These are phyloP conservation scores for Onygena corvina DNA, from an alignment of 2,329 filamentous ascomycete species.

Conservation along the genomic window DNA sequence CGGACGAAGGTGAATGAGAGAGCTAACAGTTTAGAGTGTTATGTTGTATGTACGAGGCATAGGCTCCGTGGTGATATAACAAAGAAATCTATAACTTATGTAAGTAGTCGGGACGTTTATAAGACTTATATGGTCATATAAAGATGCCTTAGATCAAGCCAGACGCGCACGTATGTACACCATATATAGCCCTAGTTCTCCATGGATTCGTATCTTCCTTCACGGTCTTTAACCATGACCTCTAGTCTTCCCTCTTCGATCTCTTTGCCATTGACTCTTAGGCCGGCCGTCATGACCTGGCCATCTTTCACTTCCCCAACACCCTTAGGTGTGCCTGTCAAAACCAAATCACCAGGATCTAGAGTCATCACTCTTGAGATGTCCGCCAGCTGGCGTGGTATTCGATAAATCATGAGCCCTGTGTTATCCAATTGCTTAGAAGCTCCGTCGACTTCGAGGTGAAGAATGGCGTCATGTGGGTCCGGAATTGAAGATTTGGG, in stretches of 20 bases:
- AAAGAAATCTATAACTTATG: no score
- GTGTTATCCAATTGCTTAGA: slow-evolving; percentile 75
- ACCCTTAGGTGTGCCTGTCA: slow-evolving; percentile 96
- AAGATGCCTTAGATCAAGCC: neutral
- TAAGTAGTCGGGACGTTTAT: neutral
- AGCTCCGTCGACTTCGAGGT: slow-evolving; percentile 69
- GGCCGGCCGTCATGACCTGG: slow-evolving; percentile 73
- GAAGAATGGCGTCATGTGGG: slow-evolving; percentile 79
- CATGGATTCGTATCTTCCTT: slow-evolving; percentile 62
- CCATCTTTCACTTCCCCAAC: slow-evolving; percentile 77
- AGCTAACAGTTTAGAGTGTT: neutral
- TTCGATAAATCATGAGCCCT: slow-evolving; percentile 85
- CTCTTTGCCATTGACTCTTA: slow-evolving; percentile 69
- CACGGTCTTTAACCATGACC: slow-evolving; percentile 67
- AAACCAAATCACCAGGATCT: slow-evolving; percentile 77
- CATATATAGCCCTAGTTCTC: slow-evolving; percentile 39
- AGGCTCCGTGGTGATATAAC: no score
- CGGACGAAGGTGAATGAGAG: slow-evolving; percentile 20
- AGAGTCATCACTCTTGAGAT: slow-evolving; percentile 93
- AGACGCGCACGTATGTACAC: neutral
- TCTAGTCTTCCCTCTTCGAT: slow-evolving; percentile 74
- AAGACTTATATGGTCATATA: neutral
- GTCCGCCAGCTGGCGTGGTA: slow-evolving; percentile 76
- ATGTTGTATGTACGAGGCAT: no score
- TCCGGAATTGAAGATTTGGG: slow-evolving; percentile 67